Percentiles rank a stretch among this genome's conserved stretches.
phyloP scores from a whole-genome alignment of 371 early-diverging fungal genomes.

The Globomyces sp. region DNA sequence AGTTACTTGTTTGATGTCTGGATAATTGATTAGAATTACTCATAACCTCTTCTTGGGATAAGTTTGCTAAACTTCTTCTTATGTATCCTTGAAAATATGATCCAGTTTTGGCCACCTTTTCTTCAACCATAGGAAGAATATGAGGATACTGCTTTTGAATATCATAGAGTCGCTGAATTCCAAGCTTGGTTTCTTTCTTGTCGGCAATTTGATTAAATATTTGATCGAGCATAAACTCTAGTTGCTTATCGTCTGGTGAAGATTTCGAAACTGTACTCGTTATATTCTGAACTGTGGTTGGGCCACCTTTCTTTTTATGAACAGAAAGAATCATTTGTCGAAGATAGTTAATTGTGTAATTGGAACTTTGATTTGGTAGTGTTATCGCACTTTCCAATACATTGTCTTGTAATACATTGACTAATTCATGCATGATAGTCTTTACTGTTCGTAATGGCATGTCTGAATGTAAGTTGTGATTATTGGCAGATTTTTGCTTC shows the following conservation, averaged over 20 bases:
- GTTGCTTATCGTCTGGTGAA: neutral
- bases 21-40: conserved; percentile 2
- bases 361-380: conserved; percentile 52
- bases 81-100: conserved; percentile 79
- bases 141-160: conserved; percentile 66
- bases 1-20: too few species aligned
- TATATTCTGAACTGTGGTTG: neutral
- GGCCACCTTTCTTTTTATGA: conserved; percentile 10
- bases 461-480: conserved; percentile 72
- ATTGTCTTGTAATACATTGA: conserved; percentile 61
- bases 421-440: conserved; percentile 80
- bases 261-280: neutral
- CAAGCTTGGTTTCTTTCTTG: conserved; percentile 75
- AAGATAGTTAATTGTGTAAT: conserved; percentile 33
- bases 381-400: conserved; percentile 61
- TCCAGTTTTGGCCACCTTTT: conserved; percentile 61
- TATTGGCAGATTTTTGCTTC: conserved; percentile 74
- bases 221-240: conserved; percentile 42
- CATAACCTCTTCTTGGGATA: conserved; percentile 9
- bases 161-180: conserved; percentile 71
- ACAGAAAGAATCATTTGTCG: conserved; percentile 30
- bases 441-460: conserved; percentile 93
- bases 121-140: conserved; percentile 52
- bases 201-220: conserved; percentile 74
- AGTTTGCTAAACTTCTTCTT: conserved; percentile 45